Conservation (phyloP, 345 rosid genomes). For the Citrus maxima region DNA sequence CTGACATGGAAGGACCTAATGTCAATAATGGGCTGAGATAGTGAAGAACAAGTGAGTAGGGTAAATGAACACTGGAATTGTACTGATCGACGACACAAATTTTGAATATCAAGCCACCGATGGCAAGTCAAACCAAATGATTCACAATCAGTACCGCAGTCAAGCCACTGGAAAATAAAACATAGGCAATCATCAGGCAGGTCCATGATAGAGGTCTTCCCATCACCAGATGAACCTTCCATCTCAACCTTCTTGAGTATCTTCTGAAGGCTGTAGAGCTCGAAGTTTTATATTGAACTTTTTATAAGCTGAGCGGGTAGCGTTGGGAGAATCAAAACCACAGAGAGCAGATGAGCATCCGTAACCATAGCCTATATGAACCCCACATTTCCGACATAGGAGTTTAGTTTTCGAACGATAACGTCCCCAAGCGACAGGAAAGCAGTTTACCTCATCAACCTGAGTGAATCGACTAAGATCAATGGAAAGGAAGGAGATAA, state of each 20-base stretch:
- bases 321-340: constrained; percentile 46
- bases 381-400: constrained; percentile 63
- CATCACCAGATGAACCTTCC: constrained; percentile 36
- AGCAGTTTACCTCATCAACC: constrained; percentile 57
- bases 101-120: constrained; percentile 65
- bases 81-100: constrained; percentile 43
- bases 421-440: constrained; percentile 42
- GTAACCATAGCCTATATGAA: constrained; percentile 56
- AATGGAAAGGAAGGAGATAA: constrained; percentile 43
- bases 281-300: constrained; percentile 51
- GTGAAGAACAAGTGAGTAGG: constrained; percentile 21
- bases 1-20: constrained; percentile 42
- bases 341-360: constrained; percentile 54
- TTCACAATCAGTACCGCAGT: constrained; percentile 43
- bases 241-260: constrained; percentile 34
- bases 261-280: constrained; percentile 55
- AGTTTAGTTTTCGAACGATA: constrained; percentile 50
- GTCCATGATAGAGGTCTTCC: constrained; percentile 38
- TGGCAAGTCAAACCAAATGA: constrained; percentile 79
- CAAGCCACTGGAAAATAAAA: constrained; percentile 52
- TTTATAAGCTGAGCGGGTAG: constrained; percentile 34
- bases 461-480: constrained; percentile 62
- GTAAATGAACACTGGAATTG: constrained; percentile 53
- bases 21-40: constrained; percentile 30
- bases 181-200: constrained; percentile 77